Conservation (phyloP, 768 basidiomycete genomes). For the Cystobasidium tubakii region DNA sequence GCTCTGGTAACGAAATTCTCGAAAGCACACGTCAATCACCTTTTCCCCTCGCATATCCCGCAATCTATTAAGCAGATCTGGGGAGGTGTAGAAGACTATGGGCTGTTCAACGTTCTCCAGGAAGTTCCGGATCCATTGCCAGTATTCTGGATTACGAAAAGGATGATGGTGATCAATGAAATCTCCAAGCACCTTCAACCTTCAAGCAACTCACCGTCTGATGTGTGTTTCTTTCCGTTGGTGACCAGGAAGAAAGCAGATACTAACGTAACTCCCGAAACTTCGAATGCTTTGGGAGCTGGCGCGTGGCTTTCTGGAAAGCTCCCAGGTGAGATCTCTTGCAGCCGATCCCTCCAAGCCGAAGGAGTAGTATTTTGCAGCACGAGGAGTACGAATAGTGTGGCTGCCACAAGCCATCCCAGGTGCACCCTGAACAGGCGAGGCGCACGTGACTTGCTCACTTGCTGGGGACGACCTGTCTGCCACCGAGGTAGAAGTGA, state of each 20-base stretch:
- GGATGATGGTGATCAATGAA: not conserved
- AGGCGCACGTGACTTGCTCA: not conserved
- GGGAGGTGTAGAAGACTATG: conserved; percentile 43
- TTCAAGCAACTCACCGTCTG: conserved; percentile 37
- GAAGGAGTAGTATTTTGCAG: conserved; percentile 1
- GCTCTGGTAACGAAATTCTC: not conserved
- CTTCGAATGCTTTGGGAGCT: not conserved
- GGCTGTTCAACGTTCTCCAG: conserved; percentile 41
- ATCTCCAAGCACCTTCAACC: not conserved
- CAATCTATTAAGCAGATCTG: conserved; percentile 35
- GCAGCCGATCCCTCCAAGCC: not conserved
- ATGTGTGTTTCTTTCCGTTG: conserved; percentile 42
- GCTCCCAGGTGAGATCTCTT: not conserved
- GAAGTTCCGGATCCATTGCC: conserved; percentile 42
- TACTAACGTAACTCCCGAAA: conserved; percentile 38
- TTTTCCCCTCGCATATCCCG: conserved; percentile 40
- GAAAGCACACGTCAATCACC: not conserved
- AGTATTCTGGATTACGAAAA: conserved; percentile 37
- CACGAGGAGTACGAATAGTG: not conserved
- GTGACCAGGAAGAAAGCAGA: conserved; percentile 43
- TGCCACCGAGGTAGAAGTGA: not conserved
- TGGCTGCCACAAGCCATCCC: not conserved
- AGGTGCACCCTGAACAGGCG: not conserved
- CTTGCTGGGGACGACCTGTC: not conserved
- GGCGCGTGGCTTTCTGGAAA: not conserved